These are phyloP conservation scores for Boletus reticulatus DNA, from an alignment of 768 basidiomycete species.

Conservation along the genomic window DNA sequence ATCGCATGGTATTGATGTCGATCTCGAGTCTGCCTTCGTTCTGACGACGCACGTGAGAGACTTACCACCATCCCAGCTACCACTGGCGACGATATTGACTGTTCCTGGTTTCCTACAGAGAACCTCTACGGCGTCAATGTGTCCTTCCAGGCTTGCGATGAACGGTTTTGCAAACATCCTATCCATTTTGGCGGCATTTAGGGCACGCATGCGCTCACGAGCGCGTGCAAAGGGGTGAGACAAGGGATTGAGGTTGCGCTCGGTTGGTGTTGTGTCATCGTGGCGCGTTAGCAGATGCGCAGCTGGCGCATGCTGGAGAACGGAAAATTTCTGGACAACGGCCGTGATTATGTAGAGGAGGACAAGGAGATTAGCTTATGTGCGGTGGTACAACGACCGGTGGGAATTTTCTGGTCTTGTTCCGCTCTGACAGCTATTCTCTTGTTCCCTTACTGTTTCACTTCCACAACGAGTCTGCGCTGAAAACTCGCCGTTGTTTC, in stretches of 20 bases:
- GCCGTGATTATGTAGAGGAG: slow-evolving; percentile 1
- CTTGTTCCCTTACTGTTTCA: neutral
- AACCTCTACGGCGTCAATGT: slow-evolving; percentile 91
- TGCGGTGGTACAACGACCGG: neutral
- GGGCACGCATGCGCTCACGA: slow-evolving; percentile 88
- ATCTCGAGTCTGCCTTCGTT: too few relatives aligned
- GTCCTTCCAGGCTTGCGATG: slow-evolving; percentile 85
- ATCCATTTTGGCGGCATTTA: slow-evolving; percentile 97
- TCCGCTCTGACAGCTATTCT: too few relatives aligned
- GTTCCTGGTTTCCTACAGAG: slow-evolving; percentile 71
- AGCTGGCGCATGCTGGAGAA: slow-evolving; percentile 80
- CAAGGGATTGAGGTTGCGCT: slow-evolving; percentile 91
- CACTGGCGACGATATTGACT: slow-evolving; percentile 80
- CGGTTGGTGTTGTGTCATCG: slow-evolving; percentile 84
- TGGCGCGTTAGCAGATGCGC: slow-evolving; percentile 69
- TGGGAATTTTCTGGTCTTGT: slow-evolving; percentile 2
- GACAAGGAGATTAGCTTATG: neutral
- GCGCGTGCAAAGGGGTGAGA: slow-evolving; percentile 94
- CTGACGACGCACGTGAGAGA: slow-evolving; percentile 13
- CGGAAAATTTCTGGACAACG: slow-evolving; percentile 69
- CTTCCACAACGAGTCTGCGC: neutral
- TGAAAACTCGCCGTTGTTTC: too few relatives aligned
- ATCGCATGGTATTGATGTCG: too few relatives aligned
- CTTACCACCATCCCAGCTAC: slow-evolving; percentile 94
- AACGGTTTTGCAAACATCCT: slow-evolving; percentile 98